Base-by-base conservation (phyloP, 257 asterid genomes). In the Cynanchum wilfordii region DNA sequence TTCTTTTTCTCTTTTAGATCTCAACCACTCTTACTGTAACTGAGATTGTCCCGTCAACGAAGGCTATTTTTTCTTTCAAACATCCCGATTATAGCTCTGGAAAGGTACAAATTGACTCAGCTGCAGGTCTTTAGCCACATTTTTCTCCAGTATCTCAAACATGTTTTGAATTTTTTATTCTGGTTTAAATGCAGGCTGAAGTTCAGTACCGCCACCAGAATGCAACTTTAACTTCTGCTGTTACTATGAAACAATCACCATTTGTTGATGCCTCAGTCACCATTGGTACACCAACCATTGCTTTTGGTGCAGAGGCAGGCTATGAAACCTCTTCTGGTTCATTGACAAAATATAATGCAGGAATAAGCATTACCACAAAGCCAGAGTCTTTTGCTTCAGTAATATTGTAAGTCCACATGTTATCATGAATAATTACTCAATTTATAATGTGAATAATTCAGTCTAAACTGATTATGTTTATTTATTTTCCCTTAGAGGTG, bases 281-380 rank as follows among this genome's bases (percentile, higher is more conserved):
- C 2, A 77, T 92, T 58, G 98, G 98, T 47, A 92, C 96, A 66
- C 91, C 97, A 78, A 90, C 95, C 70, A 87, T 92, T 79, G 89
- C 90, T 73, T 42, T 92, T 68, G 98, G 97, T 71, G 95, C 93
- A 25, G 98, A 92, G 82, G 97, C 96, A 45, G 83, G 91, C 67
- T 92, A 92, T 69, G 96, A 88, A 59, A 89, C 97, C 59, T 71
- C 89, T 47, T 81, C 90, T 0, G 87, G 89, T 65, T 80, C 87
- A 74, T 74, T 92, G 47, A 83, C 89, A 5, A 92, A 92, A 75
- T 92, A 92, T 84, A 90, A 84, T n/a, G 97, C 93, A 4, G 97
- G 97, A 71, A 75, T 92, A 76, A 82, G 90, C 59, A 82, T 92
- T 72, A 87, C 87, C 73, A 87, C 87, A 58, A 89, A 89, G 78